phyloP scores from a whole-genome alignment of 805 yeast genomes.

The Ogataea pilisensis region DNA sequence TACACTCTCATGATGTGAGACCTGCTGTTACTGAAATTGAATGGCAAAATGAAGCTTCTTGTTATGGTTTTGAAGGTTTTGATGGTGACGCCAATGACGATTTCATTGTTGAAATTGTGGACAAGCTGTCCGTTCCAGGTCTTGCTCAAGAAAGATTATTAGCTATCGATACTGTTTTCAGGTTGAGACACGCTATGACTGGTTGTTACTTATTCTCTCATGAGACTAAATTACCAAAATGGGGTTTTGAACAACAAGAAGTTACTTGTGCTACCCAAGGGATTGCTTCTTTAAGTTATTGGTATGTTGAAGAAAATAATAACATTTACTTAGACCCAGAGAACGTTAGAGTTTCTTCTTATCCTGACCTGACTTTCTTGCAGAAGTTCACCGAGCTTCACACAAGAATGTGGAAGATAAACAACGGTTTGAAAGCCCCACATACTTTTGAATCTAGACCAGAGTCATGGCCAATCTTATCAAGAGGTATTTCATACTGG shows the following conservation, averaged over 20 bases:
- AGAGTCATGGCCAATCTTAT: slow-evolving; percentile 66
- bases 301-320: slow-evolving; percentile 72
- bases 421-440: slow-evolving; percentile 61
- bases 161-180: slow-evolving; percentile 67
- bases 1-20: slow-evolving; percentile 81
- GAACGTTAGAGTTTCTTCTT: slow-evolving; percentile 47
- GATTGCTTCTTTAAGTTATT: slow-evolving; percentile 50
- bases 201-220: slow-evolving; percentile 78
- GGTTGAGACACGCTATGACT: slow-evolving; percentile 74
- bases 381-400: slow-evolving; percentile 65
- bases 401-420: slow-evolving; percentile 72
- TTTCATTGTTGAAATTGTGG: slow-evolving; percentile 69
- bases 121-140: slow-evolving; percentile 44
- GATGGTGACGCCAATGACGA: slow-evolving; percentile 84
- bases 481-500: slow-evolving; percentile 85
- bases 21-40: slow-evolving; percentile 73
- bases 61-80: slow-evolving; percentile 74
- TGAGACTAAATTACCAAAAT: slow-evolving; percentile 68
- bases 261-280: slow-evolving; percentile 78
- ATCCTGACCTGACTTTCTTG: slow-evolving; percentile 50
- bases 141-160: slow-evolving; percentile 52
- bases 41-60: slow-evolving; percentile 80
- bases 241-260: slow-evolving; percentile 85
- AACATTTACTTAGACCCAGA: slow-evolving; percentile 41
- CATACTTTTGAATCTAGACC: slow-evolving; percentile 75